Evolutionary conservation across 2,329 filamentous ascomycete species (phyloP).

Genomic region (Fusarium hostae): DNA sequence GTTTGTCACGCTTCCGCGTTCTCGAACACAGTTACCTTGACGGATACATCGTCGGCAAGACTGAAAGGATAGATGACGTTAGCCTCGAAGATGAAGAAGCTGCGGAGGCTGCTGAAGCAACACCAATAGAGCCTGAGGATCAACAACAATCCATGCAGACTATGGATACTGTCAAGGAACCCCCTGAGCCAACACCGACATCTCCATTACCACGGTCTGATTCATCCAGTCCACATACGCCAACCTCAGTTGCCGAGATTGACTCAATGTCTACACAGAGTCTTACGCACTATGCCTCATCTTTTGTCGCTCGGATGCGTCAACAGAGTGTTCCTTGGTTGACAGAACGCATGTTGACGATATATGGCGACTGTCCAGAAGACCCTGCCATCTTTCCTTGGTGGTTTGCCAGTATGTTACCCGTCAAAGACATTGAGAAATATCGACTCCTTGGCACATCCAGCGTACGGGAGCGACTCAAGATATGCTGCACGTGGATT

Average conservation of each 20-base stretch:
- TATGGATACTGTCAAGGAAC: constrained; percentile 6
- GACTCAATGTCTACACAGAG: constrained; percentile 73
- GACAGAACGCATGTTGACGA: constrained; percentile 74
- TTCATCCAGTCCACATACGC: constrained; percentile 9
- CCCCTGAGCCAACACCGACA: background rate
- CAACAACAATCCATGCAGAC: background rate
- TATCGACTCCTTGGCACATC: constrained; percentile 78
- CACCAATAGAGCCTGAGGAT: constrained; percentile 1
- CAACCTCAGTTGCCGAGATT: constrained; percentile 25
- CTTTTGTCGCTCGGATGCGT: constrained; percentile 77
- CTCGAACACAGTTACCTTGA: constrained; percentile 72
- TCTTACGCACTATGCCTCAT: constrained; percentile 71
- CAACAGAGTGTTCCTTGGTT: constrained; percentile 79
- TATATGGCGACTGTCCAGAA: constrained; percentile 80
- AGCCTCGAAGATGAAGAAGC: constrained; percentile 82
- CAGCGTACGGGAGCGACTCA: constrained; percentile 83
- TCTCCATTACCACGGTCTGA: constrained; percentile 1
- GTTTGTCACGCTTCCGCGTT: constrained; percentile 81
- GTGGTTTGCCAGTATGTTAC: constrained; percentile 88
- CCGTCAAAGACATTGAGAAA: constrained; percentile 81
- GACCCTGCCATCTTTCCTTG: constrained; percentile 85
- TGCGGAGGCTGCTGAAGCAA: constrained; percentile 73
- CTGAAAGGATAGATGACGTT: constrained; percentile 85
- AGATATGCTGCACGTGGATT: constrained; percentile 85
- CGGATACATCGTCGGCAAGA: constrained; percentile 80